Percentiles rank a stretch among this genome's conserved stretches.
phyloP scores from a whole-genome alignment of 208 protist species.

The Trypanosoma scelopori region DNA sequence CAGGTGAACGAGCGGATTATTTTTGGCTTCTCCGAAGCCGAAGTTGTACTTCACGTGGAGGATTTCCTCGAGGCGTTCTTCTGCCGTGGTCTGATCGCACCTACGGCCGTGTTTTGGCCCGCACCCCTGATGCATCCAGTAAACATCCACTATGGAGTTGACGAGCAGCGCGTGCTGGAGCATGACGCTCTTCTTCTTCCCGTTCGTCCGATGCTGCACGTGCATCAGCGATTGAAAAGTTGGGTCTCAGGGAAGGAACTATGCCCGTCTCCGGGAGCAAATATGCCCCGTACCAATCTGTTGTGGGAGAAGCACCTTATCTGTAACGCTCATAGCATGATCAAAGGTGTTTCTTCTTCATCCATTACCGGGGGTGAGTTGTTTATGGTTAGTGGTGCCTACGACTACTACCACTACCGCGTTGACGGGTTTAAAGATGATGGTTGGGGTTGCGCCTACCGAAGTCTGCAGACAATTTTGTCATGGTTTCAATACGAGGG shows the following conservation, averaged over 20 bases:
- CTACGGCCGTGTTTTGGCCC: conserved; percentile 61
- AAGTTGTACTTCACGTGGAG: conserved; percentile 35
- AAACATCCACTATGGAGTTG: conserved; percentile 50
- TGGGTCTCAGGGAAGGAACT: conserved; percentile 32
- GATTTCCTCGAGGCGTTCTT: conserved; percentile 35
- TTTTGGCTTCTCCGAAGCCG: conserved; percentile 34
- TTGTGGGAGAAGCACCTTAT: conserved; percentile 67
- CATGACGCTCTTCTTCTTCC: conserved; percentile 60
- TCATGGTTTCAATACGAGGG: conserved; percentile 82
- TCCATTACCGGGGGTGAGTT: conserved; percentile 41
- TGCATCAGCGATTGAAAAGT: conserved; percentile 27
- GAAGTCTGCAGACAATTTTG: conserved; percentile 87
- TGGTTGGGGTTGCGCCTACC: conserved; percentile 96
- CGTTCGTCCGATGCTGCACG: conserved; percentile 34
- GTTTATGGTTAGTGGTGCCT: conserved; percentile 66
- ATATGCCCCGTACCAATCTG: conserved; percentile 28
- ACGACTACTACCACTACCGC: conserved; percentile 96
- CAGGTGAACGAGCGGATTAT: conserved; percentile 43
- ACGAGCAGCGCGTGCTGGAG: conserved; percentile 40
- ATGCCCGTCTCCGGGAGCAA: not conserved
- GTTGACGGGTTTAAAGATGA: conserved; percentile 93
- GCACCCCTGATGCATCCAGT: conserved; percentile 45
- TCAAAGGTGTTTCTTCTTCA: conserved; percentile 21
- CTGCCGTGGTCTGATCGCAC: not conserved
- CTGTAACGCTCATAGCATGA: conserved; percentile 39